phyloP scores from a whole-genome alignment of 2,329 filamentous ascomycete species.

The Colletotrichum horii region DNA sequence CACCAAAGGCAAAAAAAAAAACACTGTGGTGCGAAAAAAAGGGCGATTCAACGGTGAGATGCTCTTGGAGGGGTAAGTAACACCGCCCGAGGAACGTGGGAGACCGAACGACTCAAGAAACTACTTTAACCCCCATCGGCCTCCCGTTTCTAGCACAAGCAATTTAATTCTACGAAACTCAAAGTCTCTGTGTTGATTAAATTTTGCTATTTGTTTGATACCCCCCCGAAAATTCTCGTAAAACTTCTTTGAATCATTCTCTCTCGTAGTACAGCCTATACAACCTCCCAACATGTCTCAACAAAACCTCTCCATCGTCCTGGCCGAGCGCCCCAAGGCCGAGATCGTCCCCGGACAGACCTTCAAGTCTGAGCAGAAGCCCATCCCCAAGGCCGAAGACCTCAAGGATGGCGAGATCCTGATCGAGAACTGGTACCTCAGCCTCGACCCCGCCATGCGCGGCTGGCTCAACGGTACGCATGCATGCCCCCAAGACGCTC shows the following conservation, averaged over 20 bases:
- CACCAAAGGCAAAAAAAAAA: not conserved
- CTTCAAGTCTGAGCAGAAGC: slow-evolving; percentile 58
- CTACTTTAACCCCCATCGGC: not conserved
- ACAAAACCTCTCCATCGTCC: slow-evolving; percentile 57
- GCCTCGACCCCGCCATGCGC: slow-evolving; percentile 78
- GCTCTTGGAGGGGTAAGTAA: not conserved
- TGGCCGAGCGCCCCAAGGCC: slow-evolving; percentile 67
- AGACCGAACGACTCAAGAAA: not conserved
- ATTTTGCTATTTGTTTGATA: not conserved
- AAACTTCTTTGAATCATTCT: not conserved
- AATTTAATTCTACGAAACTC: not conserved
- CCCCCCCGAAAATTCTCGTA: not conserved
- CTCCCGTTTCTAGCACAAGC: not conserved
- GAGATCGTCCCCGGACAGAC: slow-evolving; percentile 70
- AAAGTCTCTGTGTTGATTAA: not conserved
- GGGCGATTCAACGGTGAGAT: not conserved
- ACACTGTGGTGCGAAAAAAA: not conserved
- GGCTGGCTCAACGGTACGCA: slow-evolving; percentile 67
- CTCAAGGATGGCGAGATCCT: slow-evolving; percentile 71
- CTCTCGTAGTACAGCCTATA: not conserved
- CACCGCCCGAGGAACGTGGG: not conserved
- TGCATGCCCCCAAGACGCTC: not conserved
- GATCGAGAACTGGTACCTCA: slow-evolving; percentile 66
- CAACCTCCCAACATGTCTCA: slow-evolving; percentile 39
- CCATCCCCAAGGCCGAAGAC: slow-evolving; percentile 55